Evolutionary conservation across 352 stramenopile genomes (phyloP), one percentile per base, ranked within the genome.

Genomic region (Blastocystis sp.): DNA sequence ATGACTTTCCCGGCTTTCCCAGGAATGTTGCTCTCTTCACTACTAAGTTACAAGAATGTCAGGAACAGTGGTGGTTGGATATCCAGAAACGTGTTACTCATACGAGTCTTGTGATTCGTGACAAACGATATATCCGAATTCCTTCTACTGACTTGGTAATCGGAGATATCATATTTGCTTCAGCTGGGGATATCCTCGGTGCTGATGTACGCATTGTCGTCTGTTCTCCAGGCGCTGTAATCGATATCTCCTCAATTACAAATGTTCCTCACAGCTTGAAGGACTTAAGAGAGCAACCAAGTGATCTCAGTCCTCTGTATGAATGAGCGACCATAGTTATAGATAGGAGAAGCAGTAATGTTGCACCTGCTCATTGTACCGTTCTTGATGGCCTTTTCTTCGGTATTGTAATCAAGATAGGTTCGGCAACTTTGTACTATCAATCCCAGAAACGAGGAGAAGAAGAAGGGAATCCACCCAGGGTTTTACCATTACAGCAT

Each of bases 111-210:
- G 48, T 84, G 24, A 84, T 84, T 54, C 73, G 73, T 17, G 73
- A 84, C 53, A 84, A 84, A 51, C 42, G 68, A 51, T 84, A 84
- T 64, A 30, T 66, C 27, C 44, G 73, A 40, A 68, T 84, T 44
- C 19, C 30, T 11, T 84, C 73, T 1, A 54, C 13, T 13, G 53
- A 64, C 24, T 19, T 84, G 6, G 73, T 84, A 19, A 35, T 84
- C 9, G 73, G 73, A 22, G 73, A 84, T 68, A 84, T 84, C 22
- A 22, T 84, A 17, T 84, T 35, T 64, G 54, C 42, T 22, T 40
- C 42, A 4, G 73, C 73, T 27, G 73, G 73, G 35, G 73, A 84
- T 22, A 84, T 84, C 68, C 30, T 64, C 2, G 51, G 42, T 11
- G 73, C 73, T 5, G 73, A 84, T 44, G 42, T 84, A 22, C 73